phyloP scores from a whole-genome alignment of 2,329 filamentous ascomycete genomes.

The Epichloe scottii region DNA sequence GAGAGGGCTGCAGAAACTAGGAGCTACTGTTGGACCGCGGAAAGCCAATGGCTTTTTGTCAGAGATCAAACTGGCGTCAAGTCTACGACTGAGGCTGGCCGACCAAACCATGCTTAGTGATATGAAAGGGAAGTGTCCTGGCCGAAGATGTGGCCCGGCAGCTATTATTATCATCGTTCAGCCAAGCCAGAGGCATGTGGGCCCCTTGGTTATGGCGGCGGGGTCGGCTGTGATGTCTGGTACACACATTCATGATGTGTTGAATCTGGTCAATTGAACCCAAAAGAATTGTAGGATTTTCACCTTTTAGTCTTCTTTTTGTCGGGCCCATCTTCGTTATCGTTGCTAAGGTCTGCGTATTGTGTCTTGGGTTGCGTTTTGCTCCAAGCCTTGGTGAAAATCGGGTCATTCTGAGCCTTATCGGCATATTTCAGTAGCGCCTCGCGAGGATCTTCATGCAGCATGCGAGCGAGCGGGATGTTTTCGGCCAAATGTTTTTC shows the following conservation, averaged over 20 bases:
- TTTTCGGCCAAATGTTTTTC: slow-evolving; percentile 78
- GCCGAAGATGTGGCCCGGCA: not conserved
- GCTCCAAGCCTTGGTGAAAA: slow-evolving; percentile 91
- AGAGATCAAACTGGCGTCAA: not conserved
- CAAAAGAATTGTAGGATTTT: slow-evolving; percentile 8
- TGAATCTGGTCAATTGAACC: not conserved
- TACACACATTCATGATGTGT: not conserved
- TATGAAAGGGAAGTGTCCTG: not conserved
- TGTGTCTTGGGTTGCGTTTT: slow-evolving; percentile 85
- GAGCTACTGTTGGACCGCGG: not conserved
- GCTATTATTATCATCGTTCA: not conserved
- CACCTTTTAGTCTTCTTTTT: slow-evolving; percentile 49
- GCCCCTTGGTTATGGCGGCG: not conserved
- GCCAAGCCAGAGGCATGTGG: not conserved
- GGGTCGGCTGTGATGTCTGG: not conserved
- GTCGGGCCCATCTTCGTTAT: slow-evolving; percentile 60
- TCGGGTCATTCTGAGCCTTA: slow-evolving; percentile 79
- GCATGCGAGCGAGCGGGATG: slow-evolving; percentile 82
- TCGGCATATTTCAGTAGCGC: slow-evolving; percentile 91
- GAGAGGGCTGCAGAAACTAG: not conserved
- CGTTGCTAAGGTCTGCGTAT: slow-evolving; percentile 80
- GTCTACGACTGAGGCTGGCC: not conserved
- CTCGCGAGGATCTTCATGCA: slow-evolving; percentile 91
- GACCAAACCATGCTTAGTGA: not conserved
- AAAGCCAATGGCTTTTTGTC: not conserved